phyloP scores from a whole-genome alignment of 768 basidiomycete genomes.

The Mycena latifolia region DNA sequence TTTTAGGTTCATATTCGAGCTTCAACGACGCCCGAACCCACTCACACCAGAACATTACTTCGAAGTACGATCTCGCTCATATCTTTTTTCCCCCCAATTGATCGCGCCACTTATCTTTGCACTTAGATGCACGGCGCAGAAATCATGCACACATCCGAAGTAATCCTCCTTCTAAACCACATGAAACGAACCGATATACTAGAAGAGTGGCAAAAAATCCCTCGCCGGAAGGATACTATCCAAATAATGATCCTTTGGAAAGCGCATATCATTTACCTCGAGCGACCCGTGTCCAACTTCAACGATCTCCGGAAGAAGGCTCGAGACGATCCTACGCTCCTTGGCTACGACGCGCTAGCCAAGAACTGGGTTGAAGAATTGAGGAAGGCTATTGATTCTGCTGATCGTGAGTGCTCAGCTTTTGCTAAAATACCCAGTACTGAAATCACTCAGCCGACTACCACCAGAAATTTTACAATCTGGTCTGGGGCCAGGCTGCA shows the following conservation, averaged over 20 bases:
- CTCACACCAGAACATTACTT: conserved; percentile 18
- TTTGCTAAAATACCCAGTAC: not conserved
- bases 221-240: conserved; percentile 14
- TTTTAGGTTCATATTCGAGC: conserved; percentile 23
- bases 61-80: conserved; percentile 1
- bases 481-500: conserved; percentile 14
- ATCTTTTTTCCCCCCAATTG: no score
- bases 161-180: conserved; percentile 8
- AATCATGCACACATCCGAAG: conserved; percentile 24
- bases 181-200: conserved; percentile 15
- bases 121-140: conserved; percentile 25
- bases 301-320: conserved; percentile 11
- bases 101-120: not conserved
- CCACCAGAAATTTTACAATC: conserved; percentile 16
- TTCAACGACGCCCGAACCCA: conserved; percentile 20
- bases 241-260: conserved; percentile 18
- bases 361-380: conserved; percentile 23
- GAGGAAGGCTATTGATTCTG: conserved; percentile 22
- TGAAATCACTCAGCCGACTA: conserved; percentile 11
- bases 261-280: conserved; percentile 15
- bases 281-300: conserved; percentile 15
- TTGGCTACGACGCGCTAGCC: conserved; percentile 15
- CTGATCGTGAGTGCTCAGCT: conserved; percentile 19
- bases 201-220: conserved; percentile 11
- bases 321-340: conserved; percentile 7